Evolutionary conservation across 441 rosid species (phyloP), one percentile per base, ranked within the genome.

Genomic region (Aleurites moluccanus): DNA sequence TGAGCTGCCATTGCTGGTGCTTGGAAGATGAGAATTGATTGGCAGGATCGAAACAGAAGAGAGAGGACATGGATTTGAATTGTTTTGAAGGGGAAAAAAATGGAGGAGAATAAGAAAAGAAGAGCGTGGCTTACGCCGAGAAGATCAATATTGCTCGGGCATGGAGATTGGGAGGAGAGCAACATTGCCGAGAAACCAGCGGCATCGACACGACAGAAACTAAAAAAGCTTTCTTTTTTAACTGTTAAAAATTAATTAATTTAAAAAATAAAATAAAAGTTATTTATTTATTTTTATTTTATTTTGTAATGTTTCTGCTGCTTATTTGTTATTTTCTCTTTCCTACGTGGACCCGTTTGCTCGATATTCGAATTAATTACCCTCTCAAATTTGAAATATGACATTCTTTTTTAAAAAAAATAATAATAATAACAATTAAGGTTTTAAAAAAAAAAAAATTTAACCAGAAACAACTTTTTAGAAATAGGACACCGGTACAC

Each of bases 131-230:
- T n/a, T n/a, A n/a, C n/a, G n/a, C n/a, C n/a, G n/a, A n/a, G n/a
- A n/a, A 74, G 75, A 63, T 79, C 73, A 79, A 60, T 69, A 53
- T 64, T 62, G 66, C 70, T 70, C 73, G 77, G 77, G 78, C 65
- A 70, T 16, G 74, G 71, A 2, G 57, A 69, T 69, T 69, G 61
- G 44, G 47, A 52, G 78, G 83, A 83, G 81, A 79, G 78, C 78
- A 78, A 81, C 86, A 81, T 78, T 75, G 75, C 84, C 86, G 90
- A 82, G 60, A 83, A 84, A 81, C 81, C 78, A 80, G 88, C 89
- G 78, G 80, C 86, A 84, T 76, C 76, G 27, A 50, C 28, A 30
- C 61, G 16, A 69, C 25, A 16, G 27, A 50, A 10, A 69, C 16
- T 27, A 25, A 42, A 66, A 66, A 42, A 33, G 18, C 16, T 35